phyloP scores from a whole-genome alignment of 1,284 basidiomycete genomes.

The Veloboletus limbatus region DNA sequence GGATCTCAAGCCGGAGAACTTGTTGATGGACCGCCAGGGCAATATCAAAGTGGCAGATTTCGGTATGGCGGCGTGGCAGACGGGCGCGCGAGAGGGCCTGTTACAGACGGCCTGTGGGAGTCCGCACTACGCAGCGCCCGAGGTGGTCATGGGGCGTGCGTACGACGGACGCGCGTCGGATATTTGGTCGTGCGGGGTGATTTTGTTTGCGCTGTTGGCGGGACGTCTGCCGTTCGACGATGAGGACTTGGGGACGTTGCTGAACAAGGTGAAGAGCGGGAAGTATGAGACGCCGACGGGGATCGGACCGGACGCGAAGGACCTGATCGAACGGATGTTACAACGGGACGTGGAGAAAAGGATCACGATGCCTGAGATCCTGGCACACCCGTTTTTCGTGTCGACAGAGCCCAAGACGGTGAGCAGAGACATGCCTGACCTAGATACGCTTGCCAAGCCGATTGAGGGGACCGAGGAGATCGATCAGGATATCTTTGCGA shows the following conservation, averaged over 20 bases:
- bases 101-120: constrained; percentile 93
- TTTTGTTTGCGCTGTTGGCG: constrained; percentile 89
- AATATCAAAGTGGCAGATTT: constrained; percentile 99
- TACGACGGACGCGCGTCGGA: constrained; percentile 92
- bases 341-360: constrained; percentile 78
- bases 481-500: constrained; percentile 88
- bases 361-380: constrained; percentile 88
- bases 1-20: constrained; percentile 96
- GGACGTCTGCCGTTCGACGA: constrained; percentile 95
- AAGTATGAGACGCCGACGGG: constrained; percentile 81
- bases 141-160: constrained; percentile 81
- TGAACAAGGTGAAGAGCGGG: constrained; percentile 85
- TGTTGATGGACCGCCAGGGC: constrained; percentile 79
- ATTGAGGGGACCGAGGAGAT: constrained; percentile 62
- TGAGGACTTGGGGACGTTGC: constrained; percentile 70
- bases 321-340: constrained; percentile 88
- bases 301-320: constrained; percentile 74
- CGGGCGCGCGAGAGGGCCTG: constrained; percentile 52
- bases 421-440: constrained; percentile 56
- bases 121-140: constrained; percentile 97
- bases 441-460: constrained; percentile 68
- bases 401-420: constrained; percentile 54
- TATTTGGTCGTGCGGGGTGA: constrained; percentile 98
- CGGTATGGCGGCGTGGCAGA: constrained; percentile 96
- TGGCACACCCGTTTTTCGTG: constrained; percentile 87